Percentiles rank a stretch among this genome's conserved stretches.
phyloP scores from a whole-genome alignment of 2,329 filamentous ascomycete genomes.

The Arthrobotrys conoides region DNA sequence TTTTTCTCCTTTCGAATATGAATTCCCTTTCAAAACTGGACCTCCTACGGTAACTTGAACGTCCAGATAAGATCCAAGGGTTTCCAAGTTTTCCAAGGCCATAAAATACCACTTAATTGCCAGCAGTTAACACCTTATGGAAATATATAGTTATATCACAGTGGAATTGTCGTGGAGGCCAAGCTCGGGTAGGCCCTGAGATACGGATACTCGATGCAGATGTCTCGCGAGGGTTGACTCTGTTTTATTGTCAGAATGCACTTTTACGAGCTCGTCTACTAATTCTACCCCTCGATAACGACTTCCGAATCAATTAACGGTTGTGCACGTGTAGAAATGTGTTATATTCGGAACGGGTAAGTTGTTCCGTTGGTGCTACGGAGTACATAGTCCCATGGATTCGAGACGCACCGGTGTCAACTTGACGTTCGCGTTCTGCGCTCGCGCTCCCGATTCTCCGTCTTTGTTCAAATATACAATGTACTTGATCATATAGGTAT shows the following conservation, averaged over 20 bases:
- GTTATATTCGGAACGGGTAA: slow-evolving; percentile 1
- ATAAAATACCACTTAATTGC: background rate
- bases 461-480: no score
- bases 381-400: no score
- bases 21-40: slow-evolving; percentile 17
- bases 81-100: slow-evolving; percentile 10
- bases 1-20: slow-evolving; percentile 12
- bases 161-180: background rate
- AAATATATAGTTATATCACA: background rate
- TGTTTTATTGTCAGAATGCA: background rate
- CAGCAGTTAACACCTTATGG: background rate
- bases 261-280: slow-evolving; percentile 2
- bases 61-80: background rate
- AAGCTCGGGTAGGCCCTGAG: slow-evolving; percentile 3
- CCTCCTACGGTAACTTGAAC: background rate
- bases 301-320: background rate
- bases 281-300: background rate
- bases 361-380: background rate
- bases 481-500: no score
- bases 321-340: background rate
- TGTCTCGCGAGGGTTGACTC: background rate
- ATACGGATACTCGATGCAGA: slow-evolving; percentile 6
- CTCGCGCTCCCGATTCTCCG: slow-evolving; percentile 11
- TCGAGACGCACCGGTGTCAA: no score
- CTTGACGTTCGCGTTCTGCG: no score